phyloP scores from a whole-genome alignment of 352 stramenopile genomes.

The Phytophthora quininea region DNA sequence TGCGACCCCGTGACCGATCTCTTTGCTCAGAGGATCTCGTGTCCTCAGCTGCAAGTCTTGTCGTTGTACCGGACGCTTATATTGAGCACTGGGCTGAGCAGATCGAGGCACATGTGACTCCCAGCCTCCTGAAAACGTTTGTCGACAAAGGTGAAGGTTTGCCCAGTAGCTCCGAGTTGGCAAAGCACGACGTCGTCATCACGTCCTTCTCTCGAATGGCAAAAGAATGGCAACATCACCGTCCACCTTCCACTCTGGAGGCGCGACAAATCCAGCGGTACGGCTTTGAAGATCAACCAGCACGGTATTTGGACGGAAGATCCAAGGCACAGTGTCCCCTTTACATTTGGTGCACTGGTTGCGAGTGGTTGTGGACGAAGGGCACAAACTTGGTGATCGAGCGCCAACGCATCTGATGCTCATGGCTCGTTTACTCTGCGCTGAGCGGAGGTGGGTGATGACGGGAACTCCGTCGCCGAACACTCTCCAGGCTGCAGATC shows the following conservation, averaged over 20 bases:
- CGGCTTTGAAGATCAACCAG: conserved; percentile 51
- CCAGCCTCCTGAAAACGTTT: conserved; percentile 35
- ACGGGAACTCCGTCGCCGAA: conserved; percentile 96
- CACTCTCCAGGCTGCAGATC: conserved; percentile 71
- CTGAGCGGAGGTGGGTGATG: conserved; percentile 94
- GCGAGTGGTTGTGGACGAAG: conserved; percentile 94
- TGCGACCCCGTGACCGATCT: conserved; percentile 7
- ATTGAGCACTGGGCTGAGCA: conserved; percentile 79
- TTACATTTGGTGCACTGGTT: conserved; percentile 72
- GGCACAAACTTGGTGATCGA: conserved; percentile 87
- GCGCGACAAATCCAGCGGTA: conserved; percentile 42
- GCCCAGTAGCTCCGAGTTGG: conserved; percentile 37
- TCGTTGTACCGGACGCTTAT: conserved; percentile 67
- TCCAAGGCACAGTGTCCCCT: conserved; percentile 46
- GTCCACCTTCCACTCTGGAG: conserved; percentile 56
- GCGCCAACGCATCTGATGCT: conserved; percentile 65
- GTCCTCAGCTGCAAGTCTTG: conserved; percentile 51
- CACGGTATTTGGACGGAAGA: conserved; percentile 52
- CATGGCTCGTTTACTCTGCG: conserved; percentile 85
- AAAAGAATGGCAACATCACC: conserved; percentile 65
- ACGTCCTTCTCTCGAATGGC: conserved; percentile 64
- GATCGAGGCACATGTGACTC: conserved; percentile 51
- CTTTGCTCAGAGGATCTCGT: conserved; percentile 31
- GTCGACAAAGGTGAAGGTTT: conserved; percentile 36
- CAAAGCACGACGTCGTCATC: conserved; percentile 68